These are phyloP conservation scores for Naganishia randhawae DNA, from an alignment of 768 basidiomycete species.

Conservation along the genomic window DNA sequence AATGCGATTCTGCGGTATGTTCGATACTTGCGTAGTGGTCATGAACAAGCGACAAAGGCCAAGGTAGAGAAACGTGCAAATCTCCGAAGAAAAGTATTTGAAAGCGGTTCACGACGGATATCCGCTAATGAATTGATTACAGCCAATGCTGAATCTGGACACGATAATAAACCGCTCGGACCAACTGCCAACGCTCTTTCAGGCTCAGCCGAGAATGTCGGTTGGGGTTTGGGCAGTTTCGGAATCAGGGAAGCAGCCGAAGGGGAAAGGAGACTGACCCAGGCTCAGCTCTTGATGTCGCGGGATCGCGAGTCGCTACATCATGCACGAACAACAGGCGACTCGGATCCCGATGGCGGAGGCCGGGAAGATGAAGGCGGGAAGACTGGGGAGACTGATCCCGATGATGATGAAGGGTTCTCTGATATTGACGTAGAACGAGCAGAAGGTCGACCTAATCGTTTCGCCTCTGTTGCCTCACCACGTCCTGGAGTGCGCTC, in stretches of 20 bases:
- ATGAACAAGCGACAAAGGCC: constrained; percentile 45
- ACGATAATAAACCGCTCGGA: constrained; percentile 1
- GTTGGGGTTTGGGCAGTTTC: constrained; percentile 74
- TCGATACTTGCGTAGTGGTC: constrained; percentile 41
- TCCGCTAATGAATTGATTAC: constrained; percentile 2
- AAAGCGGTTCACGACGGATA: constrained; percentile 49
- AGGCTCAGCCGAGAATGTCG: constrained; percentile 51
- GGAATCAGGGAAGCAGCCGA: constrained; percentile 54
- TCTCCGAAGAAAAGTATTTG: constrained; percentile 58
- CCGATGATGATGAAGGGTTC: background rate
- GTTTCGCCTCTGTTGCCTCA: background rate
- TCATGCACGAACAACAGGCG: background rate
- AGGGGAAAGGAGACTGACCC: constrained; percentile 48
- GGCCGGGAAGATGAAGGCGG: constrained; percentile 15
- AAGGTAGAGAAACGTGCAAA: constrained; percentile 39
- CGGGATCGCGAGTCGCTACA: constrained; percentile 32
- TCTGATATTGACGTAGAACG: background rate
- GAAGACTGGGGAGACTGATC: constrained; percentile 1
- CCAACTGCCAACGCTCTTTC: constrained; percentile 16
- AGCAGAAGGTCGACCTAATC: background rate
- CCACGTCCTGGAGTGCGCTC: background rate
- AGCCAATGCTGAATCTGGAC: constrained; percentile 40
- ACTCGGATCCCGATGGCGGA: constrained; percentile 27
- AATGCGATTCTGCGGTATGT: constrained; percentile 42
- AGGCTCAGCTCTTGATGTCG: constrained; percentile 31